Evolutionary conservation across 306 rosid species (phyloP).

Genomic region (Prunus dulcis): DNA sequence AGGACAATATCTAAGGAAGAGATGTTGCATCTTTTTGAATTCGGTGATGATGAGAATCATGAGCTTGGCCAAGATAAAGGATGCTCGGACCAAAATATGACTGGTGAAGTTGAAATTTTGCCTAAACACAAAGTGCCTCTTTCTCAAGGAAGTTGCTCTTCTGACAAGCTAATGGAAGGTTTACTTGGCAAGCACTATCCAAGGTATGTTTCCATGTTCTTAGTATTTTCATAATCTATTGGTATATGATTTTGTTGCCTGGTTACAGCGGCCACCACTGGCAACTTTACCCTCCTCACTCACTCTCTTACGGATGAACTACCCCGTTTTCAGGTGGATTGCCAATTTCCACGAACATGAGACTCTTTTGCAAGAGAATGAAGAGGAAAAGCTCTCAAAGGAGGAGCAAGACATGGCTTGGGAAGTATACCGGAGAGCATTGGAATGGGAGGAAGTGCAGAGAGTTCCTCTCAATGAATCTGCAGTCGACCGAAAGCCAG

Average conservation of each 20-base stretch:
- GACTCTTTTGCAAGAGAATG: slow-evolving; percentile 86
- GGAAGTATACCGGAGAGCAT: slow-evolving; percentile 74
- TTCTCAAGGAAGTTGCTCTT: slow-evolving; percentile 72
- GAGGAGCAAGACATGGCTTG: slow-evolving; percentile 99
- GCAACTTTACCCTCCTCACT: not conserved
- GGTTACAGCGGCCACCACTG: not conserved
- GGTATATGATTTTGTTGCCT: slow-evolving; percentile 3
- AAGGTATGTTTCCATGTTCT: slow-evolving; percentile 40
- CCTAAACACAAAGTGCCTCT: slow-evolving; percentile 48
- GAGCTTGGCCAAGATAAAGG: slow-evolving; percentile 57
- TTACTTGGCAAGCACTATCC: slow-evolving; percentile 79
- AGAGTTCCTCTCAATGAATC: slow-evolving; percentile 54
- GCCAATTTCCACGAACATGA: slow-evolving; percentile 87
- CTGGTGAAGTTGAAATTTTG: slow-evolving; percentile 36
- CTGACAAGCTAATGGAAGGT: slow-evolving; percentile 91
- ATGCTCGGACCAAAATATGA: slow-evolving; percentile 30
- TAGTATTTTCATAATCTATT: slow-evolving; percentile 6
- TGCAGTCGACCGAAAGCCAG: slow-evolving; percentile 41
- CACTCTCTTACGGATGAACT: not conserved
- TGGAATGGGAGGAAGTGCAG: slow-evolving; percentile 94
- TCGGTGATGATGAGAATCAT: slow-evolving; percentile 90
- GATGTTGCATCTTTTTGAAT: slow-evolving; percentile 95
- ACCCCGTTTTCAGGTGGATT: slow-evolving; percentile 63
- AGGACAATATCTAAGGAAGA: slow-evolving; percentile 95
- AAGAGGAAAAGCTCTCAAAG: slow-evolving; percentile 87